Evolutionary conservation across 2,329 filamentous ascomycete genomes (phyloP), one percentile per base, ranked within the genome.

Genomic region (Fusarium austroafricanum): DNA sequence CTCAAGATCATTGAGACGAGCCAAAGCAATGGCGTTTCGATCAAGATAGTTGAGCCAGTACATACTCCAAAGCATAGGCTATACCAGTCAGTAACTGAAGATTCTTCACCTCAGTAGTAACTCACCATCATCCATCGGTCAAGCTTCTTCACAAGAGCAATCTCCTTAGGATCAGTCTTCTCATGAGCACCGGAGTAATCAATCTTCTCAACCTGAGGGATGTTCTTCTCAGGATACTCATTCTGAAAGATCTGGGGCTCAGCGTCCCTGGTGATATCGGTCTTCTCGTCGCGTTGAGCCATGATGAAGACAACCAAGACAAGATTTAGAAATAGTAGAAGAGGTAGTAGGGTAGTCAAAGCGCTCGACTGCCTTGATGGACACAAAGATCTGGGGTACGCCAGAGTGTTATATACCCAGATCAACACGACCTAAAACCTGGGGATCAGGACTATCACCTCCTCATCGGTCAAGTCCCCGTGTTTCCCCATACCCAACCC

Each of bases 41-140:
- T 84, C 82, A 20, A 83, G 75, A 52, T 82, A 82, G 59, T 81
- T 83, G 42, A 83, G 74, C 72, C 79, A 83, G 65, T 83, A 83
- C 74, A 80, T 76, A 58, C 71, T 68, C 76, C 77, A 79, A 6
- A 79, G 72, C 69, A 78, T 79, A 0, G 77, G 77, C 71, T 77
- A 15, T 17, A 9, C 9, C 1, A 31, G 21, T 71, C 10, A 67
- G 55, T 15, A 37, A 3, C 3, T 1, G 9, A 11, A 4, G 4
- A 3, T 3, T 14, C 9, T 12, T 10, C 3, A 3, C 1, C 3
- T 18, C 1, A n/a, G 2, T 29, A 23, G 4, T 7, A 2, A 47
- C 65, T 55, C 28, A 70, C 69, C 69, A 73, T 73, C 64, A 73
- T 73, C 69, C 67, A 73, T 38, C 69, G 43, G 21, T 73, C 71